A percentile compares a stretch with the other conserved stretches of the same genome.
phyloP scores from a whole-genome alignment of 805 yeast genomes.

The Wickerhamomyces ciferrii region DNA sequence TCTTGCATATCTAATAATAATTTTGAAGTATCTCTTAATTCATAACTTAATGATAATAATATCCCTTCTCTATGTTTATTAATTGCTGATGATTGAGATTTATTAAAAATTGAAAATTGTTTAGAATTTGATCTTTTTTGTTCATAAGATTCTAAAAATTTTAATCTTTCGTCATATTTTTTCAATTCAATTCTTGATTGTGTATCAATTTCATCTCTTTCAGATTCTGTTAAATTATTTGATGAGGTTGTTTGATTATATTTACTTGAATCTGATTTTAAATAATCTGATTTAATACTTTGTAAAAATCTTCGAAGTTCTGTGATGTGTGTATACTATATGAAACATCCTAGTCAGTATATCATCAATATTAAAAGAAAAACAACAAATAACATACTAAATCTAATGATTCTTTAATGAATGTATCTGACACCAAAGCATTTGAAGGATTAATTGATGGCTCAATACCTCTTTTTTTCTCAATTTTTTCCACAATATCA shows the following conservation, averaged over 20 bases:
- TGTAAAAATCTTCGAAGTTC: slow-evolving; percentile 24
- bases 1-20: slow-evolving; percentile 19
- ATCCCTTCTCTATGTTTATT: slow-evolving; percentile 18
- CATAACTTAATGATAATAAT: slow-evolving; percentile 14
- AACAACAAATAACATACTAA: slow-evolving; percentile 6
- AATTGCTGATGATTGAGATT: slow-evolving; percentile 8
- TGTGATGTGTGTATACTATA: slow-evolving; percentile 12
- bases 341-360: no score
- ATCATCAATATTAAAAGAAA: no score
- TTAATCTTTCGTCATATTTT: slow-evolving; percentile 44
- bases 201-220: slow-evolving; percentile 51
- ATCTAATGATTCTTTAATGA: slow-evolving; percentile 16
- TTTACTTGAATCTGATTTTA: slow-evolving; percentile 10
- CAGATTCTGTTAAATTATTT: slow-evolving; percentile 33
- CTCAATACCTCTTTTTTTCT: slow-evolving; percentile 6
- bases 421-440: slow-evolving; percentile 14
- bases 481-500: slow-evolving; percentile 5
- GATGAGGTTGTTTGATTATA: slow-evolving; percentile 3
- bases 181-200: slow-evolving; percentile 48
- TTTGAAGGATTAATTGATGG: background rate
- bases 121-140: slow-evolving; percentile 29
- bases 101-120: slow-evolving; percentile 11
- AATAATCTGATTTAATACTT: slow-evolving; percentile 23
- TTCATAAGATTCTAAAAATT: slow-evolving; percentile 47
- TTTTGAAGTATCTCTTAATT: slow-evolving; percentile 18